Base-by-base conservation (phyloP, 2,329 filamentous ascomycete species). In the Aspergillus brasiliensis region DNA sequence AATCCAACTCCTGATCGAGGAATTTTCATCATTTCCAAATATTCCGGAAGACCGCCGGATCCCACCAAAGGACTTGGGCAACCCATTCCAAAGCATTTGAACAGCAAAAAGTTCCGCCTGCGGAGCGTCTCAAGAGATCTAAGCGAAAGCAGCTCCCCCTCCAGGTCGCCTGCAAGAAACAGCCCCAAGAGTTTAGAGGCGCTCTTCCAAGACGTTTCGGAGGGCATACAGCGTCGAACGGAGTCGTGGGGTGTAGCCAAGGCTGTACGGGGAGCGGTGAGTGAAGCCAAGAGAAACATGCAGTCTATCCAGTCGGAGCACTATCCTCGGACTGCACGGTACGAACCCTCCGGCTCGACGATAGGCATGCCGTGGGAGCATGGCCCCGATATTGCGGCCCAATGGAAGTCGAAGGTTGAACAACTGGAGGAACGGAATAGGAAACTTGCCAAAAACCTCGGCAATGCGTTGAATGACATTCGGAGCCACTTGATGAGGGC, bases 241-340 rank as follows among this genome's bases (percentile, higher is more conserved):
- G 80, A 82, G 65, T 70, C 75, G 4, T 82, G 80, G 80, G 79
- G 78, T 5, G 79, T 82, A 25, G 75, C 79, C 10, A 82, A 80
- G 64, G 79, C 76, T 42, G 77, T 82, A 13, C 77, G 79, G 58
- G 80, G 79, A 11, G 80, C 80, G 21, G 76, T 81, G 46, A 78
- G 69, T 19, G 79, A 81, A 68, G 78, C 79, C 13, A 74, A 77
- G 51, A 77, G 73, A 53, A 81, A 81, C 59, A 78, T 82, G 67
- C 77, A 81, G 64, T 74, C 73, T 37, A 75, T 81, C 47, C 76
- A 81, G 54, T 73, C 77, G 10, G 76, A 76, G 48, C 70, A 72
- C 10, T 67, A 67, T 19, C 62, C 72, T 8, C 75, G 75, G 5
- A 44, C 62, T 23, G 56, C 66, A 47, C 63, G 65, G 55, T 60